Conservation (phyloP, 768 basidiomycete species). For the Tylopilus subfusipes region DNA sequence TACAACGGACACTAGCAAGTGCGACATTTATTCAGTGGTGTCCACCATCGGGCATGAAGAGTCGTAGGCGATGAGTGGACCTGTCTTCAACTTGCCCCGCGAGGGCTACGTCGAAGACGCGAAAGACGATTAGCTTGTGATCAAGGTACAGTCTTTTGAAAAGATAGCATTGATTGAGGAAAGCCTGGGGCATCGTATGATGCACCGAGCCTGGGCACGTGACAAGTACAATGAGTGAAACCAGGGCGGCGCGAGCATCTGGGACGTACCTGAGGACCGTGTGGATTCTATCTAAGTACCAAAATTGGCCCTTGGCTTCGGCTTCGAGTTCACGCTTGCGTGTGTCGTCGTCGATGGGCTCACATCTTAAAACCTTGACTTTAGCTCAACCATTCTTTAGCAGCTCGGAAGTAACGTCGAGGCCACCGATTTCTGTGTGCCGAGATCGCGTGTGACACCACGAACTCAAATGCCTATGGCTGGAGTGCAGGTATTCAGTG, state of each 20-base stretch:
- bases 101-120: conserved; percentile 56
- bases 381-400: conserved; percentile 91
- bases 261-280: conserved; percentile 60
- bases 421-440: conserved; percentile 64
- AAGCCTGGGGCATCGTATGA: conserved; percentile 86
- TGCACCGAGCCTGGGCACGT: conserved; percentile 61
- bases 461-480: conserved; percentile 90
- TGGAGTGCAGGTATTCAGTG: conserved; percentile 28
- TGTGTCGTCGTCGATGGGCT: conserved; percentile 74
- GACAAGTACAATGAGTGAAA: conserved; percentile 4
- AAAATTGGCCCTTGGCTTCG: conserved; percentile 71
- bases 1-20: conserved; percentile 76
- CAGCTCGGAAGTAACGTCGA: conserved; percentile 73
- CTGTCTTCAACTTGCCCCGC: conserved; percentile 95
- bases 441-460: conserved; percentile 79
- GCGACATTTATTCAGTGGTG: conserved; percentile 90
- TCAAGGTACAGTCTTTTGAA: background rate
- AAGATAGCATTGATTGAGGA: conserved; percentile 76
- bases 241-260: background rate
- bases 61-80: conserved; percentile 80
- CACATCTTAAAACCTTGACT: conserved; percentile 82
- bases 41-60: conserved; percentile 82
- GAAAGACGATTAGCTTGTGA: conserved; percentile 9
- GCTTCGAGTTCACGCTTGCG: conserved; percentile 70
- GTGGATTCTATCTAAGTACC: conserved; percentile 91